phyloP scores from a whole-genome alignment of 768 basidiomycete species.

The Pulveroboletus ravenelii region DNA sequence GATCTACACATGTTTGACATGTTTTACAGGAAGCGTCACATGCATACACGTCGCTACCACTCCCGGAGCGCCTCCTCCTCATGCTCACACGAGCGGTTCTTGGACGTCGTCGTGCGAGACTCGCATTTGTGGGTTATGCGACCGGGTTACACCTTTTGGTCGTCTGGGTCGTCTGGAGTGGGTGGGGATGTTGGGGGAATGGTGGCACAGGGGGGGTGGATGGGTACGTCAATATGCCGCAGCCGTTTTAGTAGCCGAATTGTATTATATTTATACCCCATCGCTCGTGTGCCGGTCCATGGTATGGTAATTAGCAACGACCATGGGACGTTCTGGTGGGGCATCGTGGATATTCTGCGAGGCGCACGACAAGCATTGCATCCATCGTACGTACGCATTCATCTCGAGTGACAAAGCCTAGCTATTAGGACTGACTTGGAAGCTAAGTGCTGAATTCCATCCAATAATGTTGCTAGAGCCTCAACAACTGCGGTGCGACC shows the following conservation, averaged over 20 bases:
- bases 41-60: constrained; percentile 87
- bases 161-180: constrained; percentile 53
- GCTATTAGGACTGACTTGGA: too few species aligned
- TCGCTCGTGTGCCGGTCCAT: too few species aligned
- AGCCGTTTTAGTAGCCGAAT: constrained; percentile 10
- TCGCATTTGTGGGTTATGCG: constrained; percentile 86
- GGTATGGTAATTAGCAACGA: too few species aligned
- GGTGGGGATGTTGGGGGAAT: constrained; percentile 62
- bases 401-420: too few species aligned
- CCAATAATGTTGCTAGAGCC: too few species aligned
- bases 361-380: too few species aligned
- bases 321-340: too few species aligned
- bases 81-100: constrained; percentile 80
- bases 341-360: too few species aligned
- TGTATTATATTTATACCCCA: constrained; percentile 1
- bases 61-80: constrained; percentile 84
- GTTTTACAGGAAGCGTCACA: constrained; percentile 80
- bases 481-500: too few species aligned
- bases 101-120: constrained; percentile 85
- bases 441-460: too few species aligned
- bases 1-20: neutral
- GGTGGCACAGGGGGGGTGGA: constrained; percentile 26
- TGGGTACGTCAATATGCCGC: constrained; percentile 9
- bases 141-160: constrained; percentile 75
- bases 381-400: too few species aligned